Percentiles rank a stretch among this genome's conserved stretches.
These are phyloP conservation scores for Glycine tomentella DNA, from an alignment of 306 rosid genomes.

Conservation along the genomic window DNA sequence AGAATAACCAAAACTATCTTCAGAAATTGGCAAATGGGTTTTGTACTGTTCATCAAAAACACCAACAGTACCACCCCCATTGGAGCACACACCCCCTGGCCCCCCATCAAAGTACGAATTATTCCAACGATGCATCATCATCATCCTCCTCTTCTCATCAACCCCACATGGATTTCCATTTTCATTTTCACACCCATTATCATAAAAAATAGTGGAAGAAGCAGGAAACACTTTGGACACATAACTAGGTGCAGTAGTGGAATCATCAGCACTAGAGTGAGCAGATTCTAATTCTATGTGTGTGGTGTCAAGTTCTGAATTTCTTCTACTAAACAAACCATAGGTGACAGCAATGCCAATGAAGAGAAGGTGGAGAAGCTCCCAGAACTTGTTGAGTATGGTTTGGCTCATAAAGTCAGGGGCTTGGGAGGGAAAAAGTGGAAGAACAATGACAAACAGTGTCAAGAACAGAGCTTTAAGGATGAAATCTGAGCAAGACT, in stretches of 20 bases:
- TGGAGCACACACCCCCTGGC: constrained; percentile 17
- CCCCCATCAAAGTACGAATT: constrained; percentile 56
- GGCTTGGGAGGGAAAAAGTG: constrained; percentile 90
- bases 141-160: constrained; percentile 57
- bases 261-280: constrained; percentile 45
- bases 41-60: constrained; percentile 64
- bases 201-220: constrained; percentile 61
- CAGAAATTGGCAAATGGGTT: constrained; percentile 48
- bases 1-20: constrained; percentile 44
- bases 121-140: constrained; percentile 52
- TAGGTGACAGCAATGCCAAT: constrained; percentile 89
- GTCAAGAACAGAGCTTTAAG: constrained; percentile 64
- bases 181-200: constrained; percentile 54
- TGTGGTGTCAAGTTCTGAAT: constrained; percentile 59
- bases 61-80: constrained; percentile 46
- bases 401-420: constrained; percentile 78
- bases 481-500: constrained; percentile 61
- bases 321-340: constrained; percentile 77
- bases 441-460: constrained; percentile 52
- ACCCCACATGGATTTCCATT: constrained; percentile 53
- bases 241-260: constrained; percentile 49
- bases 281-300: constrained; percentile 40
- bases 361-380: constrained; percentile 77
- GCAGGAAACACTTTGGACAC: constrained; percentile 72
- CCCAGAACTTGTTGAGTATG: constrained; percentile 74